Evolutionary conservation across 345 rosid genomes (phyloP), one percentile per base, ranked within the genome.

Genomic region (Eucalyptus marginata): DNA sequence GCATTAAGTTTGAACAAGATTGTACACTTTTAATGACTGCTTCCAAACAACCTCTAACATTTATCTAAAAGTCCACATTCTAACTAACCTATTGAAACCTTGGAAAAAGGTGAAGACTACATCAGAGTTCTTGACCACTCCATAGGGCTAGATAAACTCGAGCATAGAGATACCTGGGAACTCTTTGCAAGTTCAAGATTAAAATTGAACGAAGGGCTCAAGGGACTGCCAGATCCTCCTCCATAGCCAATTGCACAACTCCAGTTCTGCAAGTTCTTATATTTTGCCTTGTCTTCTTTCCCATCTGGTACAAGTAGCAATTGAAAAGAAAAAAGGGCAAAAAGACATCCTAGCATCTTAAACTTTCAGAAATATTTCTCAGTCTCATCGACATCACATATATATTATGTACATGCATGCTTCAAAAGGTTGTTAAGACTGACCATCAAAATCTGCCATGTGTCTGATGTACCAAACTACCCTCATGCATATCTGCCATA

Each of bases 181-280:
- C 93, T 93, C 91, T 93, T 95, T 20, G 93, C 95, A 92, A 97
- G 95, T 91, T 97, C 99, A 89, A 97, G 94, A 80, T 95, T 91
- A 91, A 96, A 96, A 91, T 94, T 96, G 93, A 97, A 97, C 40
- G 99, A 96, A 89, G 99, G 99, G 87, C 96, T 94, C 90, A 96
- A 91, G 85, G 98, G 99, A 90, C 98, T 96, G 91, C 95, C 94
- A 31, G 96, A 94, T 91, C 99, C 99, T 64, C 93, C 92, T 88
- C 95, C 99, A 91, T 97, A 97, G 81, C 97, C 96, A 93, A 96
- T 89, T 86, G 99, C 99, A 91, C 95, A 95, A 90, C 96, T 97
- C 98, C 99, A 97, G 89, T 97, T 95, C 92, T 62, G 93, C 88
- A 91, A 87, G 91, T 97, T 95, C 87, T 87, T 95, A 88, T 89